Conservation (phyloP, 164 flowering plant species). For the Umbellularia californica region DNA sequence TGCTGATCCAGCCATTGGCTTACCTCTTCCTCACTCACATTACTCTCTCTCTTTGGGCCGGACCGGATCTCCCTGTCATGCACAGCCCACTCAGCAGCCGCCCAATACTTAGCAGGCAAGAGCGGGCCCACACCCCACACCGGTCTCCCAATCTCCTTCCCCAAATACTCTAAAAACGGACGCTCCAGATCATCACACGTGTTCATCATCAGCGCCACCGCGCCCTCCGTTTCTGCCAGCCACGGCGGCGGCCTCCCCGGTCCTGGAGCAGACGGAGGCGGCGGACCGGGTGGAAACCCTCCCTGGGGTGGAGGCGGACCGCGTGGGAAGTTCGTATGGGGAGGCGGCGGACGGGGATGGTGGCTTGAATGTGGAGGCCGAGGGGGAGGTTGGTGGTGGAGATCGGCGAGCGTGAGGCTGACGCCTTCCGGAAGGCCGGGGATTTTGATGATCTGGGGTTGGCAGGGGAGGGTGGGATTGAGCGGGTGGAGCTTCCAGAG, state of each 20-base stretch:
- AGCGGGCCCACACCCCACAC: conserved; percentile 67
- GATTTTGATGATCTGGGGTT: conserved; percentile 15
- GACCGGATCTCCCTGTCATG: conserved; percentile 31
- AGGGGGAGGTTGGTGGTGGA: conserved; percentile 16
- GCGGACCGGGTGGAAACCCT: conserved; percentile 7
- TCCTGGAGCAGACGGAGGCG: conserved; percentile 27
- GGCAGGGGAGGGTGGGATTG: conserved; percentile 28
- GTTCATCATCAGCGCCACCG: conserved; percentile 46
- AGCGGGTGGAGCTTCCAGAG: conserved; percentile 30
- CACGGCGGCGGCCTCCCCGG: conserved; percentile 35
- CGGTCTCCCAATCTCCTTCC: conserved; percentile 29
- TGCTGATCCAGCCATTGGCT: conserved; percentile 36
- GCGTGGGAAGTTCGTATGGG: conserved; percentile 14
- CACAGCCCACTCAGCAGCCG: conserved; percentile 21
- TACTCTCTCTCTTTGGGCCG: conserved; percentile 14
- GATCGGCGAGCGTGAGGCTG: conserved; percentile 27
- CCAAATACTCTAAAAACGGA: conserved; percentile 43
- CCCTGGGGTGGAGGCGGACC: background rate
- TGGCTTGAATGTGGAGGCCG: background rate
- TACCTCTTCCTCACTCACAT: conserved; percentile 36
- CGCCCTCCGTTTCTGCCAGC: conserved; percentile 34
- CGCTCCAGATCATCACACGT: conserved; percentile 54
- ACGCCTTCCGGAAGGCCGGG: conserved; percentile 48
- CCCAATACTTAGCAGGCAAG: conserved; percentile 53
- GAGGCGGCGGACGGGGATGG: background rate